These are phyloP conservation scores for Colletotrichum spaethianum DNA, from an alignment of 2,329 filamentous ascomycete species.

Conservation along the genomic window DNA sequence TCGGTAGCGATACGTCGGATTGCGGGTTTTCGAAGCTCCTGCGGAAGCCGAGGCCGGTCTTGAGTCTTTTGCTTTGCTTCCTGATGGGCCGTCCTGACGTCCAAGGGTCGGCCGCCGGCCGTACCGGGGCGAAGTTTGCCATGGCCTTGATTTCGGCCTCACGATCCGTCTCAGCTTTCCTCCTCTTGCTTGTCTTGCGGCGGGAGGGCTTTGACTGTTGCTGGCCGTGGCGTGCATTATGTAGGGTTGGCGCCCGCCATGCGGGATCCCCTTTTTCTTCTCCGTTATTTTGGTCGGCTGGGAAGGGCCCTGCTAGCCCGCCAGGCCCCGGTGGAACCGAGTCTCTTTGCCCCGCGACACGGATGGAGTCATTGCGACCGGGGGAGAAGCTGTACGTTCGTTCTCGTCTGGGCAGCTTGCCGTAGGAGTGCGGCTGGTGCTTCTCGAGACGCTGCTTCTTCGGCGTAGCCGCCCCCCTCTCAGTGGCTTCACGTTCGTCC, in stretches of 20 bases:
- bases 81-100: conserved; percentile 72
- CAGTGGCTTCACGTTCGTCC: conserved; percentile 45
- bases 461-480: conserved; percentile 43
- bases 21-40: conserved; percentile 72
- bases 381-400: conserved; percentile 75
- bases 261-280: conserved; percentile 41
- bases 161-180: conserved; percentile 80
- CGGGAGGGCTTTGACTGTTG: conserved; percentile 65
- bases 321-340: conserved; percentile 39
- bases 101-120: conserved; percentile 72
- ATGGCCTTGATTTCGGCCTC: conserved; percentile 92
- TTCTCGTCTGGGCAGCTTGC: conserved; percentile 63
- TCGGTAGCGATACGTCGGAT: conserved; percentile 83
- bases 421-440: conserved; percentile 59
- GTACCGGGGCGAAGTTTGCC: conserved; percentile 77
- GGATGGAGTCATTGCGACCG: conserved; percentile 69
- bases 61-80: conserved; percentile 77
- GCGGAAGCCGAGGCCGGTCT: conserved; percentile 63
- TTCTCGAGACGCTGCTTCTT: conserved; percentile 61
- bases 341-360: conserved; percentile 49
- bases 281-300: conserved; percentile 41
- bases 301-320: conserved; percentile 38
- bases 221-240: conserved; percentile 71
- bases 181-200: conserved; percentile 83
- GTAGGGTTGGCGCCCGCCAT: conserved; percentile 64